These are phyloP conservation scores for Sugiyamaella smithiae DNA, from an alignment of 805 yeast genomes.

Conservation along the genomic window DNA sequence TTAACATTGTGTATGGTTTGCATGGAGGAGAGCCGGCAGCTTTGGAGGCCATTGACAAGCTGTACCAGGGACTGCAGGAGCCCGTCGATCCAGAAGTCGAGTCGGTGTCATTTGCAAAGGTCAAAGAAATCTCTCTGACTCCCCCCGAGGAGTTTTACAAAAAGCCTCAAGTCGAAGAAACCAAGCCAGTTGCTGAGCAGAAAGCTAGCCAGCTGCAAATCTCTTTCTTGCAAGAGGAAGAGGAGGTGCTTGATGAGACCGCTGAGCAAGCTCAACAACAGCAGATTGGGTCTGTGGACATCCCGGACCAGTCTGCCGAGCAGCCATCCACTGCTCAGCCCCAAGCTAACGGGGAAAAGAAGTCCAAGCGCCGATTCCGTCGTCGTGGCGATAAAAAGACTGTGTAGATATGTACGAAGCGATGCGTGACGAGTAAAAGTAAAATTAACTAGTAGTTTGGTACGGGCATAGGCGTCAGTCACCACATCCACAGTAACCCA, in stretches of 20 bases:
- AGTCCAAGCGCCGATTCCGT: slow-evolving; percentile 4
- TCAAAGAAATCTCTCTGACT: slow-evolving; percentile 18
- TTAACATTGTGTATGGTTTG: slow-evolving; percentile 28
- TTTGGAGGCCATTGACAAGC: slow-evolving; percentile 31
- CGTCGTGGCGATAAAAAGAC: background rate
- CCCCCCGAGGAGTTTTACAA: slow-evolving; percentile 18
- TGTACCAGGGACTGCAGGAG: slow-evolving; percentile 29
- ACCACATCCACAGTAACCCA: too few species aligned
- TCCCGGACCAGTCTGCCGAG: background rate
- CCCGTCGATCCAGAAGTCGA: slow-evolving; percentile 24
- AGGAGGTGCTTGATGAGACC: slow-evolving; percentile 14
- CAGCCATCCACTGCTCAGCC: too few species aligned
- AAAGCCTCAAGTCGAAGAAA: slow-evolving; percentile 5
- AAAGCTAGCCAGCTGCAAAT: slow-evolving; percentile 11
- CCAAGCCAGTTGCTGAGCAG: background rate
- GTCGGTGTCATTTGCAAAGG: slow-evolving; percentile 18
- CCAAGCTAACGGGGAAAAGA: background rate
- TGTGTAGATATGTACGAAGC: slow-evolving; percentile 2
- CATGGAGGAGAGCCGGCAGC: slow-evolving; percentile 33
- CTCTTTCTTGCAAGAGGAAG: slow-evolving; percentile 24
- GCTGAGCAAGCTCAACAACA: slow-evolving; percentile 1
- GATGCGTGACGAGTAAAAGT: too few species aligned
- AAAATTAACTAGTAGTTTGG: too few species aligned
- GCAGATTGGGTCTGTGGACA: background rate
- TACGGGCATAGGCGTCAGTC: too few species aligned